These are phyloP conservation scores for Ensete ventricosum DNA, from an alignment of 176 grass and related monocot species.

Conservation along the genomic window DNA sequence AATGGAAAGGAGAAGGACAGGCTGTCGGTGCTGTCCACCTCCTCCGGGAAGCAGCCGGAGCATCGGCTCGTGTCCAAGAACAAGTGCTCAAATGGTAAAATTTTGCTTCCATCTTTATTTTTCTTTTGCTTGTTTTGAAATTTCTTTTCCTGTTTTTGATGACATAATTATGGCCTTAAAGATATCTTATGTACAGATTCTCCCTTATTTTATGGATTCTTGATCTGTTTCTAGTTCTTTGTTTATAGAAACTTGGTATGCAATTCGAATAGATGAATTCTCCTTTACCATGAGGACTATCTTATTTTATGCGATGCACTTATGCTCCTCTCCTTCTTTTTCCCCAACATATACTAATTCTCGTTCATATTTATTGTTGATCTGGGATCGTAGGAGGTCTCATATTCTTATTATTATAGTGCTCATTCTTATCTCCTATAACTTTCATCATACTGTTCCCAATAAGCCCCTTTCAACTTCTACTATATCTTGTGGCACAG, in stretches of 20 bases:
- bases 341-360: too few relatives aligned
- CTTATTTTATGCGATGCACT: too few relatives aligned
- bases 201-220: not conserved
- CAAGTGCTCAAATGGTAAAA: slow-evolving; percentile 39
- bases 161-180: not conserved
- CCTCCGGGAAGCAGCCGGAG: slow-evolving; percentile 41
- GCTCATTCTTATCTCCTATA: too few relatives aligned
- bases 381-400: too few relatives aligned
- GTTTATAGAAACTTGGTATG: not conserved
- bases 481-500: slow-evolving; percentile 16
- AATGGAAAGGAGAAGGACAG: slow-evolving; percentile 33
- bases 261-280: not conserved
- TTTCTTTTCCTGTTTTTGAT: not conserved
- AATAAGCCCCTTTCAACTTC: not conserved
- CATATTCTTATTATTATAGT: not conserved
- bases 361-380: too few relatives aligned
- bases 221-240: not conserved
- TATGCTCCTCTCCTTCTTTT: too few relatives aligned
- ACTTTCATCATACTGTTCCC: too few relatives aligned
- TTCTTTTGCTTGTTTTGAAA: not conserved
- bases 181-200: not conserved
- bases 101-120: not conserved
- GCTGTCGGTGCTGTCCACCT: slow-evolving; percentile 19
- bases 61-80: slow-evolving; percentile 35
- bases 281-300: too few relatives aligned